A percentile compares a stretch with the other conserved stretches of the same genome.
Evolutionary conservation across 345 rosid species (phyloP).

Genomic region (Anacardium occidentale): DNA sequence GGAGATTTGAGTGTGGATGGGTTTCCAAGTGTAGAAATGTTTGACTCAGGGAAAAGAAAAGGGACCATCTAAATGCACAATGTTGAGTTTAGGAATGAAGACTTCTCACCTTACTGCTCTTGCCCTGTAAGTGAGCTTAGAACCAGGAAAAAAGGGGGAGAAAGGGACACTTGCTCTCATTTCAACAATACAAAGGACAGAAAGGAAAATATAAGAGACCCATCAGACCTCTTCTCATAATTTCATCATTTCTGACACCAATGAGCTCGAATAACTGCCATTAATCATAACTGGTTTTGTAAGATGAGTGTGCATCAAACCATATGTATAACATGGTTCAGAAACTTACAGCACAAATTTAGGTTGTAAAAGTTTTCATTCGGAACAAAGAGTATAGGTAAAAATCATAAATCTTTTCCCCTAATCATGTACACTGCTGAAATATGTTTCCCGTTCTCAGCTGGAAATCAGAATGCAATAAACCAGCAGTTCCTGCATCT

Average conservation of each 20-base stretch:
- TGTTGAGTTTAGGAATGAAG: not conserved
- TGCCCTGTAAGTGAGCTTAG: no score
- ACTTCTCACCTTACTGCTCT: not conserved
- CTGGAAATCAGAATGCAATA: not conserved
- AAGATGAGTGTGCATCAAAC: not conserved
- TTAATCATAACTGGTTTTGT: not conserved
- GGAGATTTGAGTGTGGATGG: not conserved
- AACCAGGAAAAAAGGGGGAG: no score
- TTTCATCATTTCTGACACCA: no score
- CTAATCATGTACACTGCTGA: slow-evolving; percentile 2
- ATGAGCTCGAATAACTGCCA: no score
- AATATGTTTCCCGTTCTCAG: not conserved
- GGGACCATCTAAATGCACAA: not conserved
- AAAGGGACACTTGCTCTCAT: no score
- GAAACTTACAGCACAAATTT: not conserved
- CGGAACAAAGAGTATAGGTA: not conserved
- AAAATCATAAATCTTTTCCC: not conserved
- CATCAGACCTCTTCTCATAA: not conserved
- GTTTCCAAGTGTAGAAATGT: not conserved
- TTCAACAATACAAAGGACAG: not conserved
- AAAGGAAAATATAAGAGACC: not conserved
- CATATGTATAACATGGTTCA: not conserved
- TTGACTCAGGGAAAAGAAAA: not conserved
- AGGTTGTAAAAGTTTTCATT: not conserved
- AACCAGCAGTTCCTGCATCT: slow-evolving; percentile 8